Percentiles rank a stretch among this genome's conserved stretches.
Evolutionary conservation across 169 alveolate species (phyloP).

Genomic region (Miamiensis avidus): DNA sequence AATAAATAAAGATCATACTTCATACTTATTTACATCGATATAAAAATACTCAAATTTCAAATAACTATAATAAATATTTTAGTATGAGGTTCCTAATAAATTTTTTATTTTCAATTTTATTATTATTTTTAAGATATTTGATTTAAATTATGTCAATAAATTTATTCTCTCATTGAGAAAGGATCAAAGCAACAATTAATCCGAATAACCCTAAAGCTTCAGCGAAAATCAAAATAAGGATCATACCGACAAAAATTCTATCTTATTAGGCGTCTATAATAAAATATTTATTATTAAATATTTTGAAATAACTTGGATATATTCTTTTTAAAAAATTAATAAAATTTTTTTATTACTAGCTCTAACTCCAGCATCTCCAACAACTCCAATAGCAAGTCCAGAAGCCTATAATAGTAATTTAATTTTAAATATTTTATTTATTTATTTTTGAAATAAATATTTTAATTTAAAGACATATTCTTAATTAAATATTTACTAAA

Average conservation of each 20-base stretch:
- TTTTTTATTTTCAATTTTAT: too few relatives aligned
- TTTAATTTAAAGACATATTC: background rate
- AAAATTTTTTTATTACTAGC: constrained; percentile 71
- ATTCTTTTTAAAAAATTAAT: too few relatives aligned
- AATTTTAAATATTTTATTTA: background rate
- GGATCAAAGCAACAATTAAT: constrained; percentile 76
- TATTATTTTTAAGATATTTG: too few relatives aligned
- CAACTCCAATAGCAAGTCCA: constrained; percentile 99
- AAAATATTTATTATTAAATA: too few relatives aligned
- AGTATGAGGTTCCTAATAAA: too few relatives aligned
- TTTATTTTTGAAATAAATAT: background rate
- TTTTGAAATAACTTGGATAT: background rate
- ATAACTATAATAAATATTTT: too few relatives aligned
- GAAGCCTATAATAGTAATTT: constrained; percentile 90
- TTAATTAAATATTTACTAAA: constrained; percentile 33
- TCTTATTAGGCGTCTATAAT: constrained; percentile 95
- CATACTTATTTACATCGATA: too few relatives aligned
- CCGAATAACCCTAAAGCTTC: constrained; percentile 99
- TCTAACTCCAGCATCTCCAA: constrained; percentile 99
- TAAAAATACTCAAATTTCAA: too few relatives aligned
- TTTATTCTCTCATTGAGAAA: too few relatives aligned
- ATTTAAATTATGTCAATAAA: too few relatives aligned
- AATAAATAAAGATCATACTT: too few relatives aligned
- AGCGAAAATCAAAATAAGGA: constrained; percentile 98
- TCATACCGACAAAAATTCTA: constrained; percentile 98